Evolutionary conservation across 495 filamentous ascomycete genomes (phyloP).

Genomic region (Penicillium paradoxum): DNA sequence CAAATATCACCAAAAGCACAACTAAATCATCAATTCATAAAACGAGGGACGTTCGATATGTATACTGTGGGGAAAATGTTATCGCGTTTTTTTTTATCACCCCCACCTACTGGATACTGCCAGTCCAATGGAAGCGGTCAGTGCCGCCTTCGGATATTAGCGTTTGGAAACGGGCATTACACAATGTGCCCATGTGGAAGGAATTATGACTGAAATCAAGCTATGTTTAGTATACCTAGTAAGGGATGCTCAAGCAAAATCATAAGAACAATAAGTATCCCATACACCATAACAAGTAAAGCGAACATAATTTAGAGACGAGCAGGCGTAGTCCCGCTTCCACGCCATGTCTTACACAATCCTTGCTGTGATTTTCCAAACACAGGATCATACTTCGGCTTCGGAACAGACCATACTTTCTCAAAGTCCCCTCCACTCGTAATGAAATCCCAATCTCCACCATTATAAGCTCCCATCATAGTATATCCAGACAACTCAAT

Average conservation of each 20-base stretch:
- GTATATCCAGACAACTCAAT: slow-evolving; percentile 10
- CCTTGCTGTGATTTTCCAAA: slow-evolving; percentile 5
- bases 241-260: neutral
- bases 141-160: neutral
- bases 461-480: slow-evolving; percentile 18
- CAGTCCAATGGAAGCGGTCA: neutral
- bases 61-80: slow-evolving; percentile 2
- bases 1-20: neutral
- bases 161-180: neutral
- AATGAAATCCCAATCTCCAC: slow-evolving; percentile 8
- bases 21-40: neutral
- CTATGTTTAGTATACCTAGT: too few relatives aligned
- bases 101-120: neutral
- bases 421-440: slow-evolving; percentile 14
- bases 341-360: neutral
- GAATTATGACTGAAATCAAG: too few relatives aligned
- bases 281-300: neutral
- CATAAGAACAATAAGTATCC: neutral
- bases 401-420: slow-evolving; percentile 12
- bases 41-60: neutral
- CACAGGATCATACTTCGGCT: slow-evolving; percentile 36
- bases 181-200: too few relatives aligned
- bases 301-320: neutral
- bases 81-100: slow-evolving; percentile 4
- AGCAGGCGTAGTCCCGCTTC: neutral